Evolutionary conservation across 805 yeast species (phyloP).

Genomic region (Ogataea wickerhamii): DNA sequence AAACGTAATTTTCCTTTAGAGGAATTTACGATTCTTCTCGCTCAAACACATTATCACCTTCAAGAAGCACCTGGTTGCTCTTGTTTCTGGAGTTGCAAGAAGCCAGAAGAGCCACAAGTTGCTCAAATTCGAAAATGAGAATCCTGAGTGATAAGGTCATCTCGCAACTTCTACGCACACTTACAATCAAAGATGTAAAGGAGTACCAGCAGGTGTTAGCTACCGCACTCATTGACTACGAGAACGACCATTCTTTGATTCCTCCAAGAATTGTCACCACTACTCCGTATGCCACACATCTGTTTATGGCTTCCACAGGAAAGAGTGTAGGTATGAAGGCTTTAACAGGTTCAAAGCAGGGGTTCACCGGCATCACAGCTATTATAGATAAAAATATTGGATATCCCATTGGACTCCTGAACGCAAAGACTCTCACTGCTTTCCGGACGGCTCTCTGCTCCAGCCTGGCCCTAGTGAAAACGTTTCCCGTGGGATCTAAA

Average conservation of each 20-base stretch:
- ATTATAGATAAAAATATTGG: constrained; percentile 52
- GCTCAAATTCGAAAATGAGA: too few species aligned
- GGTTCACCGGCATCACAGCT: constrained; percentile 56
- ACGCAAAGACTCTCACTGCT: constrained; percentile 59
- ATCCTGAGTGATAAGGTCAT: constrained; percentile 33
- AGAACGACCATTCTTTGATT: constrained; percentile 41
- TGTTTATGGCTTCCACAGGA: constrained; percentile 66
- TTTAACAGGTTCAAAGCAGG: constrained; percentile 52
- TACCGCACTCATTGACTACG: constrained; percentile 39
- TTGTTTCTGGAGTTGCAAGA: too few species aligned
- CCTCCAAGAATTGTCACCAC: constrained; percentile 52
- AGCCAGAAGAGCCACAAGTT: too few species aligned
- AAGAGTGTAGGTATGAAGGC: constrained; percentile 57
- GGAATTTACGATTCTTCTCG: too few species aligned
- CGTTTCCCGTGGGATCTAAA: constrained; percentile 25
- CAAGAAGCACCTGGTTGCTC: too few species aligned
- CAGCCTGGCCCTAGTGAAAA: constrained; percentile 42
- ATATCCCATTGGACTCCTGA: constrained; percentile 47
- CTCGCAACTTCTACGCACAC: constrained; percentile 24
- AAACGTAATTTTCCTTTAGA: too few species aligned
- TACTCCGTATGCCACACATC: constrained; percentile 42
- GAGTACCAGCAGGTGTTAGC: constrained; percentile 37
- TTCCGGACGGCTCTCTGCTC: constrained; percentile 64
- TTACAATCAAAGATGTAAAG: constrained; percentile 28
- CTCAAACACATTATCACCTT: too few species aligned